These are phyloP conservation scores for Monilinia fructicola DNA, from an alignment of 2,329 filamentous ascomycete genomes.

Conservation along the genomic window DNA sequence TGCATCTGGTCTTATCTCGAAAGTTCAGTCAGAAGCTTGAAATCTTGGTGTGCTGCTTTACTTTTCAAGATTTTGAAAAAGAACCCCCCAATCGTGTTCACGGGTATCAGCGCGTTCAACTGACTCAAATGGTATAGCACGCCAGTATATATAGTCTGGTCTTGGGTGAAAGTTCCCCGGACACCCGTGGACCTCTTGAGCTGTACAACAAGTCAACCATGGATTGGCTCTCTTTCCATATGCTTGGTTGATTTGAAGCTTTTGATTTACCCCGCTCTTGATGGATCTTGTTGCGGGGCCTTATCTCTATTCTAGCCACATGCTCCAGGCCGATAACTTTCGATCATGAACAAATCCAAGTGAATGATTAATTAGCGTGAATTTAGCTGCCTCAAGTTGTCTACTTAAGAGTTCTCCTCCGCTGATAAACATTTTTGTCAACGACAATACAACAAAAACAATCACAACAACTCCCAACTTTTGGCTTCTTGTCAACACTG, in stretches of 20 bases:
- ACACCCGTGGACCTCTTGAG: background rate
- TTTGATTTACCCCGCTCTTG: constrained; percentile 4
- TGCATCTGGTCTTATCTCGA: background rate
- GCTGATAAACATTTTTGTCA: background rate
- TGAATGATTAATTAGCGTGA: constrained; percentile 8
- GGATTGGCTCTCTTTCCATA: background rate
- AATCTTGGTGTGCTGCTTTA: background rate
- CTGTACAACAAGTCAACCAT: background rate
- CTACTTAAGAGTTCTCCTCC: background rate
- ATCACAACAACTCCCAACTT: constrained; percentile 1
- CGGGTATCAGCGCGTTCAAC: background rate
- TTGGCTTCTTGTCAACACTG: background rate
- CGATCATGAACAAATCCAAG: background rate
- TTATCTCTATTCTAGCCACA: background rate
- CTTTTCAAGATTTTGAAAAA: background rate
- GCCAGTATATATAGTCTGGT: background rate
- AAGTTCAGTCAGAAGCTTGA: background rate
- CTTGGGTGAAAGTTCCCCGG: background rate
- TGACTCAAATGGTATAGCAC: background rate
- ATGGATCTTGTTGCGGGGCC: background rate
- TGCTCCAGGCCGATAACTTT: background rate
- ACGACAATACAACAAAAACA: constrained; percentile 13
- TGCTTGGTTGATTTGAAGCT: background rate
- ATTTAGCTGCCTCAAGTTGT: background rate
- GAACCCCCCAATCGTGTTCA: background rate